Base-by-base conservation (phyloP, 495 filamentous ascomycete species). In the Podospora australis region DNA sequence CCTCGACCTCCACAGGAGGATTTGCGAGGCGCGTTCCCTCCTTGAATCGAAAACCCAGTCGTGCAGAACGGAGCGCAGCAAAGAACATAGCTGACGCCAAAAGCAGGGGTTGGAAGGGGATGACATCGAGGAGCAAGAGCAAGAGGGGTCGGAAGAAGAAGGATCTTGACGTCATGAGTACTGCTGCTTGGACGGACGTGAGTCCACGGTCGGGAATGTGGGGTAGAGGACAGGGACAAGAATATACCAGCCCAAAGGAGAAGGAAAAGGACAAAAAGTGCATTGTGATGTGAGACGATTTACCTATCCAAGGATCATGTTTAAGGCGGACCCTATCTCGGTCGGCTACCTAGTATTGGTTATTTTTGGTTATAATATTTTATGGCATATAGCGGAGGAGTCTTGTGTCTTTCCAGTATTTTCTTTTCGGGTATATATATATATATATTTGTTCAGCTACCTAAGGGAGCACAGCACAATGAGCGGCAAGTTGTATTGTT, bases 211-310 rank as follows among this genome's bases (percentile, higher is more conserved):
- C 20, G 25, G 24, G 8, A 2, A 26, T 10, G 2, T 23, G 32
- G 34, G 13, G 10, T 29, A 28, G 11, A n/a, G 17, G 36, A 35
- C 26, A 32, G 24, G 34, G 41, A 26, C 32, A 22, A 11, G 30
- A 32, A 34, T 26, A 23, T 13, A 26, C 1, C 47, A 40, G 46
- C n/a, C 16, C 23, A 19, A 44, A 44, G 34, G 54, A 52, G 19
- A 65, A 63, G 48, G 71, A 42, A 5, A 49, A 59, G 45, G 71
- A 70, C 5, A 70, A 59, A 52, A 79, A 75, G 46, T 82, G 78
- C 52, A 50, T 66, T 13, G 63, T 80, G 30, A 81, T 81, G 78
- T 81, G 59, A n/a, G n/a, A n/a, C n/a, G n/a, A n/a, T n/a, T n/a
- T n/a, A n/a, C n/a, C n/a, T n/a, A n/a, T n/a, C n/a, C n/a, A n/a